These are phyloP conservation scores for Phytomonas sp. DNA, from an alignment of 208 protist genomes.

Conservation along the genomic window DNA sequence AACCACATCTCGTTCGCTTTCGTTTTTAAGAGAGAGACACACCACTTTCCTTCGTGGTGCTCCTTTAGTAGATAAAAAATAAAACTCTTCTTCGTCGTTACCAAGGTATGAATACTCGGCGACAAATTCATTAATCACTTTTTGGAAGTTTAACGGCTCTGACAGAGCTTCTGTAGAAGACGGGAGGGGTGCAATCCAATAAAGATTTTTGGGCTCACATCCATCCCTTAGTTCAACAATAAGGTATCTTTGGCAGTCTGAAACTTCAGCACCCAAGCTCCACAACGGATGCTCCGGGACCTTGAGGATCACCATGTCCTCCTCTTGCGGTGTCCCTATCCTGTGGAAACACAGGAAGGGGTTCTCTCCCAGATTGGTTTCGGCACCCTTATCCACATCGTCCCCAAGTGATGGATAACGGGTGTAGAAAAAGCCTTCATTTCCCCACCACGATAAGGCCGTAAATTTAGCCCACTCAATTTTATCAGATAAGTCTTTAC, in stretches of 20 bases:
- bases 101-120: constrained; percentile 84
- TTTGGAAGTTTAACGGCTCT: constrained; percentile 41
- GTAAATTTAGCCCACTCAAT: constrained; percentile 90
- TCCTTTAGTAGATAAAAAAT: constrained; percentile 85
- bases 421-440: constrained; percentile 91
- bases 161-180: constrained; percentile 22
- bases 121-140: constrained; percentile 81
- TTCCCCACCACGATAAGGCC: constrained; percentile 67
- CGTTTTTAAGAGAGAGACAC: constrained; percentile 23
- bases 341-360: constrained; percentile 86
- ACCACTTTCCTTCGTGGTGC: constrained; percentile 86
- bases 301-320: constrained; percentile 67
- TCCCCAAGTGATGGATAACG: constrained; percentile 66
- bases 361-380: constrained; percentile 75
- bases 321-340: constrained; percentile 60
- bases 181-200: constrained; percentile 71
- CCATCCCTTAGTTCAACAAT: constrained; percentile 57
- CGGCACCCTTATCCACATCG: constrained; percentile 69
- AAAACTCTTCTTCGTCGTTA: constrained; percentile 80
- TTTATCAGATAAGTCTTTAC: constrained; percentile 53
- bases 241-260: constrained; percentile 75
- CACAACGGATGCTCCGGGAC: constrained; percentile 74
- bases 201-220: constrained; percentile 73
- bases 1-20: constrained; percentile 52
- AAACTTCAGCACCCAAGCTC: constrained; percentile 54